Conservation (phyloP, 805 yeast species). For the Kurtzmaniella fragi region DNA sequence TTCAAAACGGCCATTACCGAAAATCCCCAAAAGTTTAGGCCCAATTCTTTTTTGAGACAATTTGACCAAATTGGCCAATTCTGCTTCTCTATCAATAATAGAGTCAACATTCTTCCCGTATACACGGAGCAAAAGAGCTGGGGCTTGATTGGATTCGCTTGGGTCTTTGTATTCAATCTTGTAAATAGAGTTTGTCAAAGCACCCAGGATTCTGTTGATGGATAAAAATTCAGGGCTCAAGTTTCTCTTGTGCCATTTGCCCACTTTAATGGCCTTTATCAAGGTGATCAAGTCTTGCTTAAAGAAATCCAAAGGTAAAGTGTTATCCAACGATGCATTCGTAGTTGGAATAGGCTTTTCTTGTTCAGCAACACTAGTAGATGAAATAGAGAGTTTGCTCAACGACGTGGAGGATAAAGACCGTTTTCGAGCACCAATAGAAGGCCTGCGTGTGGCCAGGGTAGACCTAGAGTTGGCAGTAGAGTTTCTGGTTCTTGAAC, state of each 20-base stretch:
- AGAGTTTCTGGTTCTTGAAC: conserved; percentile 28
- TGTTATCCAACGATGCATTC: conserved; percentile 61
- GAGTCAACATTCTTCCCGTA: conserved; percentile 86
- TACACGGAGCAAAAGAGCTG: conserved; percentile 66
- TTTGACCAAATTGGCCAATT: conserved; percentile 66
- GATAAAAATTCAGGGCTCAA: conserved; percentile 39
- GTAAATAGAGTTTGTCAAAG: conserved; percentile 87
- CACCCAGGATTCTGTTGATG: conserved; percentile 77
- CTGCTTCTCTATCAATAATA: conserved; percentile 81
- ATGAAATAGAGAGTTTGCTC: conserved; percentile 21
- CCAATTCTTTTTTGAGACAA: conserved; percentile 79
- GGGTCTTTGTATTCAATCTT: conserved; percentile 53
- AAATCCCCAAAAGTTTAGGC: conserved; percentile 83
- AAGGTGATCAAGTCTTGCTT: conserved; percentile 72
- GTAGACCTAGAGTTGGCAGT: conserved; percentile 31
- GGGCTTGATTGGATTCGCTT: conserved; percentile 37
- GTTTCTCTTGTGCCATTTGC: conserved; percentile 70
- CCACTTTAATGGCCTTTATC: conserved; percentile 56
- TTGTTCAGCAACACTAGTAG: conserved; percentile 19
- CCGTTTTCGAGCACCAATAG: conserved; percentile 22
- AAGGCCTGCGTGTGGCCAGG: conserved; percentile 30
- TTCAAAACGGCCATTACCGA: conserved; percentile 89
- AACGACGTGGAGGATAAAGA: conserved; percentile 33
- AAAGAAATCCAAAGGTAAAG: conserved; percentile 79
- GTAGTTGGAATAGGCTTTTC: conserved; percentile 44